Conservation (phyloP, 179 eudicot genomes). For the Amaranthus tricolor region DNA sequence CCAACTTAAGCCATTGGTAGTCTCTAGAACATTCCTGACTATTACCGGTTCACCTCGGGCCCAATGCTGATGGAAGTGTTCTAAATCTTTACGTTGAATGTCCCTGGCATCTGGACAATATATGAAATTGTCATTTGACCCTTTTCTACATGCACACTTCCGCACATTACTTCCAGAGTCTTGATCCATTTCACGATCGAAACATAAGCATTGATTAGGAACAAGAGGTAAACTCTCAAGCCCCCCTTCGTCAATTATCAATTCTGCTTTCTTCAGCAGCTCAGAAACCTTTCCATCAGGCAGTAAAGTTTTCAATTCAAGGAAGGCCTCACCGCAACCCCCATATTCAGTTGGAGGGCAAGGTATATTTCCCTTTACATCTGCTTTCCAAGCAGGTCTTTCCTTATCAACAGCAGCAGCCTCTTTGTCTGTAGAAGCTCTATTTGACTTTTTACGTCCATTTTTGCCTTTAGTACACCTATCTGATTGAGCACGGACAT, state of each 20-base stretch:
- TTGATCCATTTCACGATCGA: not conserved
- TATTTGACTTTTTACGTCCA: not conserved
- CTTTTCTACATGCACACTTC: slow-evolving; percentile 50
- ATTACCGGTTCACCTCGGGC: slow-evolving; percentile 66
- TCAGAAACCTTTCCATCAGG: slow-evolving; percentile 37
- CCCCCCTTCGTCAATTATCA: slow-evolving; percentile 15
- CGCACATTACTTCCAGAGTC: slow-evolving; percentile 19
- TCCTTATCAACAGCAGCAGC: not conserved
- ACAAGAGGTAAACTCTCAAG: slow-evolving; percentile 13
- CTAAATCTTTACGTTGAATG: slow-evolving; percentile 35
- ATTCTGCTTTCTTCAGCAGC: slow-evolving; percentile 49
- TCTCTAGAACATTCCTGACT: slow-evolving; percentile 58
- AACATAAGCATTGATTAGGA: slow-evolving; percentile 39
- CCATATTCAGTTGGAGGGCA: slow-evolving; percentile 55
- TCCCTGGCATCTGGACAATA: slow-evolving; percentile 54
- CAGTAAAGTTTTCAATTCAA: slow-evolving; percentile 46
- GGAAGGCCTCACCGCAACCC: slow-evolving; percentile 57
- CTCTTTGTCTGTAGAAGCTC: not conserved
- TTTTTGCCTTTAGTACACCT: not conserved
- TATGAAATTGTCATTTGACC: slow-evolving; percentile 43
- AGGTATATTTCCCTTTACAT: slow-evolving; percentile 52
- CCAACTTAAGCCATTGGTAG: slow-evolving; percentile 76
- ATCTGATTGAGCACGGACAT: no score
- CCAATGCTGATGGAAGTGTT: slow-evolving; percentile 72
- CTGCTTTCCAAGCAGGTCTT: slow-evolving; percentile 54